These are phyloP conservation scores for Opeltia flavorubescens DNA, from an alignment of 495 filamentous ascomycete species.

Conservation along the genomic window DNA sequence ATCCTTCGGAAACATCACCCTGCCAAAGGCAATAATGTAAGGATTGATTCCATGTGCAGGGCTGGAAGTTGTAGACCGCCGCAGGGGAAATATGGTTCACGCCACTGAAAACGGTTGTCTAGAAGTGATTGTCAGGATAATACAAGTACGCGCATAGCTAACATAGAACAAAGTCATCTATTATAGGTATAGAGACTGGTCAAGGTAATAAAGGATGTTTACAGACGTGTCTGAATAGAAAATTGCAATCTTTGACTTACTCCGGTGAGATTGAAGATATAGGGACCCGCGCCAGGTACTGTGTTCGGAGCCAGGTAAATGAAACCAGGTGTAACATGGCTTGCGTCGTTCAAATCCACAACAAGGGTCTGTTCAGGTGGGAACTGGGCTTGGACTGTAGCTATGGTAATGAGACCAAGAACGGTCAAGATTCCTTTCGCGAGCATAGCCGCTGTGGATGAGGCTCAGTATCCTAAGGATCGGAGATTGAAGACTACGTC, in stretches of 20 bases:
- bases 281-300: slow-evolving; percentile 26
- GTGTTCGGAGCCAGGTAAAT: slow-evolving; percentile 32
- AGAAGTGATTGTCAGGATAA: no score
- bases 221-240: background rate
- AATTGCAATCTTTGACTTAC: slow-evolving; percentile 21
- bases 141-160: no score
- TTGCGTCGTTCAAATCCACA: background rate
- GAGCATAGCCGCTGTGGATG: no score
- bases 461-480: no score
- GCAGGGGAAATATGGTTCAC: slow-evolving; percentile 29
- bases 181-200: no score
- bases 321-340: slow-evolving; percentile 19
- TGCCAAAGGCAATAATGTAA: slow-evolving; percentile 41
- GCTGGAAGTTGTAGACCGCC: slow-evolving; percentile 29
- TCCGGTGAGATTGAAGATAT: slow-evolving; percentile 31
- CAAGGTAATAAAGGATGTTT: background rate
- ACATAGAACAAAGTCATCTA: no score
- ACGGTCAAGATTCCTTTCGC: no score
- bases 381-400: background rate
- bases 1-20: slow-evolving; percentile 38
- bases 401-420: no score
- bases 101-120: slow-evolving; percentile 35
- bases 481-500: no score
- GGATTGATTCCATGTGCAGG: slow-evolving; percentile 32
- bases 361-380: background rate